phyloP scores from a whole-genome alignment of 2,329 filamentous ascomycete genomes.

The Xylaria sp. region DNA sequence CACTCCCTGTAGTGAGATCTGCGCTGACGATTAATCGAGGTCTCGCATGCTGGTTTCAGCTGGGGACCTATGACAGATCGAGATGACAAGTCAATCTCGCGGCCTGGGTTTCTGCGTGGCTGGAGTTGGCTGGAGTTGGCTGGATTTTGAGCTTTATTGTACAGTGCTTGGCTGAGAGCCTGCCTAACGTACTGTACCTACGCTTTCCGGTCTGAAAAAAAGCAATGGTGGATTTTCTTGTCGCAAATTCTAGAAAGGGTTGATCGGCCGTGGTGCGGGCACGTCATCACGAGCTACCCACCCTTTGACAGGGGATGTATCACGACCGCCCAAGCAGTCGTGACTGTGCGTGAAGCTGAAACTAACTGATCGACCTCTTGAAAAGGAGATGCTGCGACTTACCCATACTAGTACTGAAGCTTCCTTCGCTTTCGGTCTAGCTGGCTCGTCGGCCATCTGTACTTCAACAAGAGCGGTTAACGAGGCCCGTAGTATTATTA shows the following conservation, averaged over 20 bases:
- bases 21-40: conserved; percentile 28
- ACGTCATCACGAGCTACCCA: conserved; percentile 24
- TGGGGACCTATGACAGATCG: conserved; percentile 27
- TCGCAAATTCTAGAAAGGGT: conserved; percentile 22
- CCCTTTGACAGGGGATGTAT: conserved; percentile 14
- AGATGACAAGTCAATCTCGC: conserved; percentile 27
- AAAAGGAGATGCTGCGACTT: conserved; percentile 4
- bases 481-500: conserved; percentile 11
- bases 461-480: conserved; percentile 8
- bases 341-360: conserved; percentile 8
- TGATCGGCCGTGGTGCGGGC: conserved; percentile 17
- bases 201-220: conserved; percentile 36
- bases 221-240: conserved; percentile 26
- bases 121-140: conserved; percentile 22
- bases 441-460: not conserved
- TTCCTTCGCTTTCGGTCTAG: not conserved
- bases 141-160: conserved; percentile 7
- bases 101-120: conserved; percentile 23
- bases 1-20: conserved; percentile 20
- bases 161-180: conserved; percentile 10
- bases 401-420: not conserved
- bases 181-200: not conserved
- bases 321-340: not conserved
- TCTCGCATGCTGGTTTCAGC: conserved; percentile 32
- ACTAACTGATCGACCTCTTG: not conserved